Evolutionary conservation across 352 stramenopile species (phyloP).

Genomic region (Globisporangium abappressorium): DNA sequence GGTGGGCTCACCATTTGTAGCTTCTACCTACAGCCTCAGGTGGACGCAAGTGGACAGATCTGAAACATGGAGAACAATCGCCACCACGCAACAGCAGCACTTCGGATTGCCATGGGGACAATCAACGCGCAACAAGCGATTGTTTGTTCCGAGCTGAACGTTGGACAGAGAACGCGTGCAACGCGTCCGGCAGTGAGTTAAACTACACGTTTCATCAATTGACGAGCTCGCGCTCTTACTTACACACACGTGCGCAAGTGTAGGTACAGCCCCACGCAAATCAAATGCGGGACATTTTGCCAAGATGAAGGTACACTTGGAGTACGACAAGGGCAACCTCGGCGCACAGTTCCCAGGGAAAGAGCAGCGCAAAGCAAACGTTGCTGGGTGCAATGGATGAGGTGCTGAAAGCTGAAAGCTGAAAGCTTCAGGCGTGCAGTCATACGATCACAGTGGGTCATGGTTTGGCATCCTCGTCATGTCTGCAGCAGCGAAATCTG

Average conservation of each 20-base stretch:
- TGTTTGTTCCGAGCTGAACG: neutral
- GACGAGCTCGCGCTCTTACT: neutral
- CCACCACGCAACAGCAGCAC: neutral
- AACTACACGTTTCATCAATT: neutral
- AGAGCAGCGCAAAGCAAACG: neutral
- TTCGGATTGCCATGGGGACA: neutral
- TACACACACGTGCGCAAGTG: neutral
- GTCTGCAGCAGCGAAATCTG: conserved; percentile 1
- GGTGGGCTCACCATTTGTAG: neutral
- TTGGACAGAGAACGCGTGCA: neutral
- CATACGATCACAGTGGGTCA: neutral
- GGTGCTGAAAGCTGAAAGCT: neutral
- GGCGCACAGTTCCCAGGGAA: neutral
- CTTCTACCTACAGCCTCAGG: neutral
- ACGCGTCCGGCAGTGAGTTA: neutral
- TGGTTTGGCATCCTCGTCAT: neutral
- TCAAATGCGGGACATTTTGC: neutral
- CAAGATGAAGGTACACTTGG: neutral
- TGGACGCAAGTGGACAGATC: neutral
- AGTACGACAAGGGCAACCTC: neutral
- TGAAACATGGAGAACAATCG: neutral
- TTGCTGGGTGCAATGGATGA: conserved; percentile 4
- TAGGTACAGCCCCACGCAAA: neutral
- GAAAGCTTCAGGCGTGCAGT: neutral
- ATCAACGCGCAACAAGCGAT: neutral